phyloP scores from a whole-genome alignment of 169 alveolate species.

The Hepatocystis sp. region DNA sequence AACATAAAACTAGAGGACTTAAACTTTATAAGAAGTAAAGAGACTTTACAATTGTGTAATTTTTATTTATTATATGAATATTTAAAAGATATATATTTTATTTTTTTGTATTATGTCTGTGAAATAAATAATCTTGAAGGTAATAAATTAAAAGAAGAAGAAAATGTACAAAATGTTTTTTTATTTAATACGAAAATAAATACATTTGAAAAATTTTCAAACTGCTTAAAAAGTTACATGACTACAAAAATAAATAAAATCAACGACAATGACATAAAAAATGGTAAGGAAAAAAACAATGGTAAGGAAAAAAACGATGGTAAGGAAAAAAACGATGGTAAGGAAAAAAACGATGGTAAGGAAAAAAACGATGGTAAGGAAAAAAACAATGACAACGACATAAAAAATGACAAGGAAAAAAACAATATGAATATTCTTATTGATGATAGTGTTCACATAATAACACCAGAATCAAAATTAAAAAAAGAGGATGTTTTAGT shows the following conservation, averaged over 20 bases:
- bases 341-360: not conserved
- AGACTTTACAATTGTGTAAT: slow-evolving; percentile 15
- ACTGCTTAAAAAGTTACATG: not conserved
- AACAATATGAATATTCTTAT: not conserved
- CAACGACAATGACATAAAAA: not conserved
- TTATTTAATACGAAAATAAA: slow-evolving; percentile 33
- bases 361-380: not conserved
- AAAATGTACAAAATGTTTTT: slow-evolving; percentile 12
- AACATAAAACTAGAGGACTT: slow-evolving; percentile 38
- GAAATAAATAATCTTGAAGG: slow-evolving; percentile 11
- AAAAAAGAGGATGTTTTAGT: no score
- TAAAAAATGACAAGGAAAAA: not conserved
- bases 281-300: not conserved
- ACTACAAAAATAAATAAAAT: not conserved
- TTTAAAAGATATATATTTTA: slow-evolving; percentile 28
- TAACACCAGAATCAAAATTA: no score
- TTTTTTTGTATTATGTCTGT: slow-evolving; percentile 20
- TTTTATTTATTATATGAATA: slow-evolving; percentile 28
- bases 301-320: not conserved
- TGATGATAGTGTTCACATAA: not conserved
- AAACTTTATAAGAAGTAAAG: slow-evolving; percentile 9
- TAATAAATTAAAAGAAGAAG: not conserved
- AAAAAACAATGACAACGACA: not conserved
- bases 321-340: not conserved
- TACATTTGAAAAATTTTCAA: slow-evolving; percentile 3